Evolutionary conservation across 768 basidiomycete genomes (phyloP), one percentile per base, ranked within the genome.

Genomic region (Calocybe indica): DNA sequence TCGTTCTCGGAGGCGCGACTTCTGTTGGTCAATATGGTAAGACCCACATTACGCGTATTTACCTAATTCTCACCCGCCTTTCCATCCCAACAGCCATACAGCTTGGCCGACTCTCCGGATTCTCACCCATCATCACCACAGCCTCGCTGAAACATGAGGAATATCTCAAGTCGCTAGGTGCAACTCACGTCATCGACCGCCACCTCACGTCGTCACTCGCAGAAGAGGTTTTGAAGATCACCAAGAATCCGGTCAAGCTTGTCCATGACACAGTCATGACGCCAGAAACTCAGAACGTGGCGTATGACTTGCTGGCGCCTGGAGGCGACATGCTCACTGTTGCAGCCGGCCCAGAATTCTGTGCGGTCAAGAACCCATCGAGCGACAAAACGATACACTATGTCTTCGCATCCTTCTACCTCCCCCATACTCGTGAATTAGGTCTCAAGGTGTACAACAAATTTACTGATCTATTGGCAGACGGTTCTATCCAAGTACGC

Each of bases 41-140:
- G 38, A 28, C 10, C 6, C 12, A 28, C 7, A 50, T 54, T 33
- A 12, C 13, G 12, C 7, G 10, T 33, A 10, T 7, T 12, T 3
- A 28, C 5, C n/a, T 22, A 8, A 43, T n/a, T 9, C 7, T 36
- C 31, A 38, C n/a, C 15, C 28, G 13, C 33, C 10, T 11, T 14
- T 37, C 30, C 35, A 10, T 14, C 7, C 8, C 2, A 30, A 5
- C 48, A 72, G 71, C 52, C 12, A 62, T 73, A 37, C 72, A 73
- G 53, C 50, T 73, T 0, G 65, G 69, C 4, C 68, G 64, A 51
- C 59, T 69, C 49, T 67, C 68, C 9, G 71, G 71, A 36, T 73
- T 71, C 52, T 66, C 61, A 9, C 64, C 63, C 0, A 67, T 74
- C 36, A 63, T 72, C 37, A 62, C 69, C 10, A 74, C 73, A 0